Evolutionary conservation across 768 basidiomycete species (phyloP), one percentile per base, ranked within the genome.

Genomic region (Mycena galopus): DNA sequence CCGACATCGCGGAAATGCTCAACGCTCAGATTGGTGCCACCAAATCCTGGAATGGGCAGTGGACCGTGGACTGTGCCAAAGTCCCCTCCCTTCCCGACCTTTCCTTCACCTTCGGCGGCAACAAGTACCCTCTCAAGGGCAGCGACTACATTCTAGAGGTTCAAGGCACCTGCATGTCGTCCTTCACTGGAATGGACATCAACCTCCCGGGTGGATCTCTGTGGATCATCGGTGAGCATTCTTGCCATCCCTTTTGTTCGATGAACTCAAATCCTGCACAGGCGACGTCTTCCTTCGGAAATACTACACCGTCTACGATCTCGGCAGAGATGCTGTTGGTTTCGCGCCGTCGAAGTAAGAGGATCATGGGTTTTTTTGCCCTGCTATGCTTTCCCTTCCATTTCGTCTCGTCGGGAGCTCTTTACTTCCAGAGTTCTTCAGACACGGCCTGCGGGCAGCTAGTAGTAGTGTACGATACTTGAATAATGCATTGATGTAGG

Each of bases 1-100:
- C 92, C 68, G 97, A 99, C 78, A 88, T 99, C 65, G 97, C 98
- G 63, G 98, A 99, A 87, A 95, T 99, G 95, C 86, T 99, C 78
- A 99, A 99, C 84, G 86, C 93, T 35, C 92, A 94, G 81, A 98
- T 99, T 64, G 98, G 98, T 70, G 97, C 97, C 17, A 94, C 89
- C 84, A 95, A 93, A 79, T 90, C 92, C 2, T 99, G 97, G 97
- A 98, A 94, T 79, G 98, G 97, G 47, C 97, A 98, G 82, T 98
- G 97, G 79, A 91, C 90, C 29, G 86, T 99, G 72, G 95, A 96
- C 75, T 99, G 98, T 81, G 84, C 90, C 71, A 96, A 90, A 79
- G 92, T 99, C 73, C 86, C 94, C n/a, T 80, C 78, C 30, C 90
- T 99, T 44, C 98, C 98, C 12, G 92, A 94, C 2, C 86, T 99